These are phyloP conservation scores for Bauhinia variegata DNA, from an alignment of 306 rosid genomes.

Conservation along the genomic window DNA sequence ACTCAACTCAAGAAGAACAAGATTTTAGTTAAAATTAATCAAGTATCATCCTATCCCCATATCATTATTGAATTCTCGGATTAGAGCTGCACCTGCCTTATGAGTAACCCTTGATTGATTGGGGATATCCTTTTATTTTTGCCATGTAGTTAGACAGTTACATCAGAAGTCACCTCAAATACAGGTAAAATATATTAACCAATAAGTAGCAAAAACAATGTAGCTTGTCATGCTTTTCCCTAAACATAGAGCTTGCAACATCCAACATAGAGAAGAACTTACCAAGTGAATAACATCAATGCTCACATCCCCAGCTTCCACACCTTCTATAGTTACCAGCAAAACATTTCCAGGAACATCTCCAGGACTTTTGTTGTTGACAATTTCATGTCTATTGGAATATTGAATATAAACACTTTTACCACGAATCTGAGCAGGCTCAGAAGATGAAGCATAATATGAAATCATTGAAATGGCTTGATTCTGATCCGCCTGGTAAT, in stretches of 20 bases:
- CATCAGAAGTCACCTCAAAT: constrained; percentile 7
- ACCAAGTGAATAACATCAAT: constrained; percentile 92
- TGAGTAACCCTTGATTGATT: constrained; percentile 6
- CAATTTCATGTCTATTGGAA: constrained; percentile 90
- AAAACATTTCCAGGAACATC: constrained; percentile 94
- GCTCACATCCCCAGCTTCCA: constrained; percentile 96
- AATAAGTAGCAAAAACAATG: neutral
- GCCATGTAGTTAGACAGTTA: neutral
- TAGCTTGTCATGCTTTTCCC: neutral
- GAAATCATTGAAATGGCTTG: constrained; percentile 94
- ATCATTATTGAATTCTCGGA: neutral
- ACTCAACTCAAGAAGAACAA: too few species aligned
- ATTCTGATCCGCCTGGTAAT: constrained; percentile 83
- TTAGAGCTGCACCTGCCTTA: neutral
- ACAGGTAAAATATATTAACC: constrained; percentile 16
- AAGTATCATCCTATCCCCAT: neutral
- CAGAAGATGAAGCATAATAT: constrained; percentile 89
- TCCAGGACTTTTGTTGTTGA: constrained; percentile 92
- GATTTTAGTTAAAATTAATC: too few species aligned
- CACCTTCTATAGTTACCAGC: constrained; percentile 87
- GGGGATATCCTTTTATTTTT: constrained; percentile 13
- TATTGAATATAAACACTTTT: constrained; percentile 90
- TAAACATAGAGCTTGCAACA: constrained; percentile 23
- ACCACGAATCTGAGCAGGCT: constrained; percentile 91
- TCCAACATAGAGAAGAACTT: constrained; percentile 34